A percentile compares a stretch with the other conserved stretches of the same genome.
Evolutionary conservation across 2,329 filamentous ascomycete species (phyloP).

Genomic region (Fusarium verticillioides): DNA sequence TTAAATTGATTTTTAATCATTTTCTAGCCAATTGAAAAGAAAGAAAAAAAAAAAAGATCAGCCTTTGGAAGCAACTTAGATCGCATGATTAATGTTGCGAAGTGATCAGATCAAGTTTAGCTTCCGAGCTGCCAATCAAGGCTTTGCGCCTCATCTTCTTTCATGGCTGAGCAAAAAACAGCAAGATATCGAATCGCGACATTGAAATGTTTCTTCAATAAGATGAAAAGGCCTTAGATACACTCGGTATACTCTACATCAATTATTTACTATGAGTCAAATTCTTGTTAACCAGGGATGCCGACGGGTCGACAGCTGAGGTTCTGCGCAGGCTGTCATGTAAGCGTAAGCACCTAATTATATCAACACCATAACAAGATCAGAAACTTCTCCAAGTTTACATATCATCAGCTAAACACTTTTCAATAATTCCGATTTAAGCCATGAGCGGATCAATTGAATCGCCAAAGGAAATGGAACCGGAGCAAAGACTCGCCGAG

Average conservation of each 20-base stretch:
- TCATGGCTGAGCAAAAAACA: rapidly evolving
- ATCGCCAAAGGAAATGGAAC: not conserved
- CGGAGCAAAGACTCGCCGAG: constrained; percentile 26
- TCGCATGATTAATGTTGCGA: not conserved
- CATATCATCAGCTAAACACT: not conserved
- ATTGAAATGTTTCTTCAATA: too few species aligned
- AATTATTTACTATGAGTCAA: too few species aligned
- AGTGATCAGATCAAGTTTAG: not conserved
- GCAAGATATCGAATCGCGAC: not conserved
- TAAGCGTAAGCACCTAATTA: not conserved
- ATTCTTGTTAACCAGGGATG: too few species aligned
- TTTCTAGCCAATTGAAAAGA: not conserved
- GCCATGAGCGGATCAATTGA: constrained; percentile 1
- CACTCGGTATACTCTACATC: too few species aligned
- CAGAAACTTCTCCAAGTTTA: not conserved
- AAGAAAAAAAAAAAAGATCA: not conserved
- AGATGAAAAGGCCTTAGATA: too few species aligned
- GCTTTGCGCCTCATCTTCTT: not conserved
- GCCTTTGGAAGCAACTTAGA: not conserved
- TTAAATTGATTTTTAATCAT: rapidly evolving
- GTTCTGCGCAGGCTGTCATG: not conserved
- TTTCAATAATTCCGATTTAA: not conserved
- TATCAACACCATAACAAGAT: rapidly evolving
- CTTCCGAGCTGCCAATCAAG: not conserved
- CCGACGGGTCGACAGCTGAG: too few species aligned